phyloP scores from a whole-genome alignment of 2,329 filamentous ascomycete species.

The Sporothrix protearum region DNA sequence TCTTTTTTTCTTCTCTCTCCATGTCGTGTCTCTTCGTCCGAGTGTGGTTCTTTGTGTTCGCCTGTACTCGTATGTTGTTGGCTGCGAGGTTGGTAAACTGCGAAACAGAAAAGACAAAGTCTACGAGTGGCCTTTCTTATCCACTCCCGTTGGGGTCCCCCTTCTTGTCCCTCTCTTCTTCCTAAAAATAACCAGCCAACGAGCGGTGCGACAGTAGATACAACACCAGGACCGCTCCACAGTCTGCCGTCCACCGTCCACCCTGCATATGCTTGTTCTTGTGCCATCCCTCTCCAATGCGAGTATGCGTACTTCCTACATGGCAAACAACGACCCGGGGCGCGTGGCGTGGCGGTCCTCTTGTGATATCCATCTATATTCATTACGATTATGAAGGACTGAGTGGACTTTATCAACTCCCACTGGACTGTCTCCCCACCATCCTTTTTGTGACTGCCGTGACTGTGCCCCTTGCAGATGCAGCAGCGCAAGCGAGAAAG shows the following conservation, averaged over 20 bases:
- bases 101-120: neutral
- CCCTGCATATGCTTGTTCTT: neutral
- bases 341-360: neutral
- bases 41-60: neutral
- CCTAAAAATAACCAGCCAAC: conserved; percentile 11
- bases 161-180: neutral
- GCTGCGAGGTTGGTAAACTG: neutral
- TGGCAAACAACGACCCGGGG: neutral
- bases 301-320: neutral
- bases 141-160: neutral
- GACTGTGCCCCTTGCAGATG: conserved; percentile 14
- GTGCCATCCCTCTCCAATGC: neutral
- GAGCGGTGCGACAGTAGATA: neutral
- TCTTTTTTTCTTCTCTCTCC: neutral
- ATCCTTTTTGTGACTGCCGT: neutral
- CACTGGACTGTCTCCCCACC: neutral
- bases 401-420: too few species aligned
- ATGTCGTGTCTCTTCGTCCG: neutral
- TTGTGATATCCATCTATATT: neutral
- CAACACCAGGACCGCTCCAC: neutral
- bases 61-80: neutral
- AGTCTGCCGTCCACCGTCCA: too few species aligned
- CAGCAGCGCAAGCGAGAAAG: neutral
- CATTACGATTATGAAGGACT: too few species aligned
- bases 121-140: neutral